Evolutionary conservation across 192 early-diverging fungal species (phyloP).

Genomic region (Rhizophlyctis rosea): DNA sequence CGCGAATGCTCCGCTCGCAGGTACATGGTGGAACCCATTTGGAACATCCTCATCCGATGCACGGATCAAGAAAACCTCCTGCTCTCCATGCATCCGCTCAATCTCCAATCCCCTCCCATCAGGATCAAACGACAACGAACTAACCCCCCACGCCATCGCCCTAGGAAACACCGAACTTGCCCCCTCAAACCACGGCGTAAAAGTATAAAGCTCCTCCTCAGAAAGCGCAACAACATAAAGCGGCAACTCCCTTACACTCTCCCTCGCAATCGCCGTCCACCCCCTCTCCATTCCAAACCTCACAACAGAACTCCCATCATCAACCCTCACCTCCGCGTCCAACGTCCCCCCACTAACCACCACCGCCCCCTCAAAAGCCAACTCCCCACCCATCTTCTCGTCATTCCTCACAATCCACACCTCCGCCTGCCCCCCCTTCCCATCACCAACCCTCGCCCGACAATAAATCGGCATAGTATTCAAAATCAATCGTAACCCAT

Average conservation of each 20-base stretch:
- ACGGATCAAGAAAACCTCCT: too few relatives aligned
- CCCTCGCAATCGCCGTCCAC: slow-evolving; percentile 19
- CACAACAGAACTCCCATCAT: slow-evolving; percentile 25
- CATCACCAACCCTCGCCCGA: slow-evolving; percentile 22
- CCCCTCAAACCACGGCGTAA: slow-evolving; percentile 49
- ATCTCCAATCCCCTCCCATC: too few relatives aligned
- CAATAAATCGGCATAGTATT: slow-evolving; percentile 58
- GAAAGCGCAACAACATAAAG: slow-evolving; percentile 29
- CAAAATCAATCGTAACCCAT: slow-evolving; percentile 52
- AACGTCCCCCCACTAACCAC: slow-evolving; percentile 25
- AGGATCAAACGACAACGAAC: too few relatives aligned
- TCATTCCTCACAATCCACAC: slow-evolving; percentile 65
- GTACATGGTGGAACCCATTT: too few relatives aligned
- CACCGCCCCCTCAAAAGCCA: slow-evolving; percentile 58
- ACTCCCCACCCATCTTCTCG: slow-evolving; percentile 39
- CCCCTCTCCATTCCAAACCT: slow-evolving; percentile 35
- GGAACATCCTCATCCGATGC: too few relatives aligned
- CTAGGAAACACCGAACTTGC: slow-evolving; percentile 29
- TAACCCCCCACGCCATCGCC: neutral
- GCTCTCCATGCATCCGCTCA: too few relatives aligned
- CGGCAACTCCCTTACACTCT: slow-evolving; percentile 3
- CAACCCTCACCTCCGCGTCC: slow-evolving; percentile 13
- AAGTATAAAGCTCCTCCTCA: slow-evolving; percentile 38
- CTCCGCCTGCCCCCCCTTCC: too few relatives aligned
- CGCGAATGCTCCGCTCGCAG: too few relatives aligned